These are phyloP conservation scores for Immersiella caudata DNA, from an alignment of 495 filamentous ascomycete genomes.

Conservation along the genomic window DNA sequence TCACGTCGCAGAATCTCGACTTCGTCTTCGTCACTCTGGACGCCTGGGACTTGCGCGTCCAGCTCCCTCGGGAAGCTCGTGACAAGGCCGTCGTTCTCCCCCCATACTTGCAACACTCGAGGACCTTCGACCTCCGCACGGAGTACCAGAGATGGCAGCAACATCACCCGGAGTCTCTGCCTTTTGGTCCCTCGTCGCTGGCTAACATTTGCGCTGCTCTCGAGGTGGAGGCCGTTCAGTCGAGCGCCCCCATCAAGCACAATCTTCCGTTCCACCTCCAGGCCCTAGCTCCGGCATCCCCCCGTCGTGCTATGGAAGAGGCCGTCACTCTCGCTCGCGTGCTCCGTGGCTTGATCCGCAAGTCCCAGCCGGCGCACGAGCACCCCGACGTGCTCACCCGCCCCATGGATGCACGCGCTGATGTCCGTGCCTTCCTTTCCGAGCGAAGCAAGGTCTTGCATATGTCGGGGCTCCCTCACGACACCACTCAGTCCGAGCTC, in stretches of 20 bases:
- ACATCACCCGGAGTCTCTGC: conserved; percentile 94
- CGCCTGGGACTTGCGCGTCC: conserved; percentile 97
- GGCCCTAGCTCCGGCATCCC: conserved; percentile 94
- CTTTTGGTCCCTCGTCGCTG: conserved; percentile 91
- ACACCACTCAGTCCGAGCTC: conserved; percentile 96
- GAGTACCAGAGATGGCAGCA: conserved; percentile 99
- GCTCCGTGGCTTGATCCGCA: conserved; percentile 85
- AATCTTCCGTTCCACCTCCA: conserved; percentile 98
- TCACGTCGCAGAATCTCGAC: conserved; percentile 81
- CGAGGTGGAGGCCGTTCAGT: conserved; percentile 95
- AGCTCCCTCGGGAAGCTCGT: conserved; percentile 93
- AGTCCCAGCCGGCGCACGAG: conserved; percentile 91
- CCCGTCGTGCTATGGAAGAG: conserved; percentile 96
- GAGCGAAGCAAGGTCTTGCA: conserved; percentile 98
- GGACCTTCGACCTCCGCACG: conserved; percentile 92
- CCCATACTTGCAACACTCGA: conserved; percentile 95
- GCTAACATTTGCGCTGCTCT: conserved; percentile 97
- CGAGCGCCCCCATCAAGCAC: conserved; percentile 96
- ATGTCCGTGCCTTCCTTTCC: conserved; percentile 92
- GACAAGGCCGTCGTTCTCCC: conserved; percentile 97
- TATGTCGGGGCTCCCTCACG: conserved; percentile 94
- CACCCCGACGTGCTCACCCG: conserved; percentile 91
- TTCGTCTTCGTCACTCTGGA: conserved; percentile 98
- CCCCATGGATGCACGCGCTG: conserved; percentile 94
- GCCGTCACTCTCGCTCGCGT: conserved; percentile 92